Evolutionary conservation across 345 rosid species (phyloP), one percentile per base, ranked within the genome.

Genomic region (Anacardium occidentale): DNA sequence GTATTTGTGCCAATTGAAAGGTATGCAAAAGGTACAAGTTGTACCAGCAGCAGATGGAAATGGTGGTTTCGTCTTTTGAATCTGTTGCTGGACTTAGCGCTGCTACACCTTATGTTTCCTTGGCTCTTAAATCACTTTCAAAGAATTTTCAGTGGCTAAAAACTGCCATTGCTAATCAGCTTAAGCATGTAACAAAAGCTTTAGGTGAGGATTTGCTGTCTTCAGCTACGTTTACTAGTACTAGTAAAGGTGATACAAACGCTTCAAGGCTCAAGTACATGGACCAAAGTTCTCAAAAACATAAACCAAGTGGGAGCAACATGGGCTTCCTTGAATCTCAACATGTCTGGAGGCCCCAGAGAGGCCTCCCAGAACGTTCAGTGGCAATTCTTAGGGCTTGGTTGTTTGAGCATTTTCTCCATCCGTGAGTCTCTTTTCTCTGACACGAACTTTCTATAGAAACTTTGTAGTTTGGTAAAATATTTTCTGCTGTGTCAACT

Each of bases 331-430:
- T 73, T 69, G 90, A 85, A 62, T 80, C 86, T 70, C 87, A 85
- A 52, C 83, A 84, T 22, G 75, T 81, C 47, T 89, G 89, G 91
- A 81, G 91, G 76, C 88, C 91, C 76, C 91, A 87, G 60, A 63
- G 94, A 69, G 91, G 91, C 48, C 89, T 87, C 32, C 90, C 94
- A 3, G 94, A 87, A 70, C 88, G 86, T 12, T 62, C 94, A 0
- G 89, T 87, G 15, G 84, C 88, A 1, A 68, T 87, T 74, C 91
- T 87, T 12, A 78, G 86, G 72, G 87, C 88, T 52, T 89, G 94
- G 91, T 74, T 89, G 52, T 89, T 86, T 32, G 93, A 89, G 52
- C 93, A 87, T 83, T 89, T 89, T 82, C 93, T 89, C 72, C 93
- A 89, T 62, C 93, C 93, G 93, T 89, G 37, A 81, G 85, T 71